Evolutionary conservation across 306 rosid species (phyloP).

Genomic region (Corylus avellana): DNA sequence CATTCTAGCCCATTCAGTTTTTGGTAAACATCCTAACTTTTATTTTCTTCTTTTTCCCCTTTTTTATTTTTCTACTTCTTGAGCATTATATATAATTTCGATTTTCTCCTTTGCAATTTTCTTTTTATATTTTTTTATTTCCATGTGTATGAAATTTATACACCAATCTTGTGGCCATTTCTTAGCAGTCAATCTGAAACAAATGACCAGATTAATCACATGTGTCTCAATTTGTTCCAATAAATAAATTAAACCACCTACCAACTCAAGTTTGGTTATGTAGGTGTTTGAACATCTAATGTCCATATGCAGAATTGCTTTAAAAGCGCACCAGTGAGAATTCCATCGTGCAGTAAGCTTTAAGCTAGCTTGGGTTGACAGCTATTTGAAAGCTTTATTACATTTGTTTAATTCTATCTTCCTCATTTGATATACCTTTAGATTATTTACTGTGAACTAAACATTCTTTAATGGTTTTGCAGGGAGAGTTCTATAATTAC

Average conservation of each 20-base stretch:
- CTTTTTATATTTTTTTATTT: not conserved
- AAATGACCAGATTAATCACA: not conserved
- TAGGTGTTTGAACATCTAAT: not conserved
- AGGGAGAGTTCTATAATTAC: conserved; percentile 98
- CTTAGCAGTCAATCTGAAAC: not conserved
- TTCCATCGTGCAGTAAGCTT: not conserved
- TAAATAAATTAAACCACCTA: not conserved
- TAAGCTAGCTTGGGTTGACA: not conserved
- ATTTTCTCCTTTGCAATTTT: not conserved
- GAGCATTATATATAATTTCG: not conserved
- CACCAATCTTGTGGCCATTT: not conserved
- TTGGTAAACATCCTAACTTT: not conserved
- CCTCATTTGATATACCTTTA: not conserved
- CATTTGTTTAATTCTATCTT: conserved; percentile 17
- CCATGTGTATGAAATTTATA: not conserved
- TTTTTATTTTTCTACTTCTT: not conserved
- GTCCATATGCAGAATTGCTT: not conserved
- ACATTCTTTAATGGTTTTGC: conserved; percentile 23
- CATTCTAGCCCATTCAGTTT: not conserved
- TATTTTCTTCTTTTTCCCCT: not conserved
- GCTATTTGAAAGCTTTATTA: conserved; percentile 15
- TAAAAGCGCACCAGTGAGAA: not conserved
- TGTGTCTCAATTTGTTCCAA: not conserved
- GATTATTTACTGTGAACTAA: conserved; percentile 21
- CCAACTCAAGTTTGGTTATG: not conserved